These are phyloP conservation scores for Aegle marmelos DNA, from an alignment of 345 rosid species.

Conservation along the genomic window DNA sequence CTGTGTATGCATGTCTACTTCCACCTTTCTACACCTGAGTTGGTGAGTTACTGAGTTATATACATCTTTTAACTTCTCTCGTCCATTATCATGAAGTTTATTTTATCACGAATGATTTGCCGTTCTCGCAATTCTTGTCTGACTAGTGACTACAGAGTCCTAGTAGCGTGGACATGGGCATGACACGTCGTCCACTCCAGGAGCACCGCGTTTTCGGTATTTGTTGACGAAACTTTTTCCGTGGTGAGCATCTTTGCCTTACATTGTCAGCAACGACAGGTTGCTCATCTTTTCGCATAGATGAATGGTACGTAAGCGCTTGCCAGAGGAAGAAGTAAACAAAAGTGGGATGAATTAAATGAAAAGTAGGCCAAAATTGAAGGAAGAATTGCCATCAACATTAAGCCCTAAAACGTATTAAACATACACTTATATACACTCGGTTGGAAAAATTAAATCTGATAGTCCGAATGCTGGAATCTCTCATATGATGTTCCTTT, in stretches of 20 bases:
- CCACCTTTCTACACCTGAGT: neutral
- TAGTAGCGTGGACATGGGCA: neutral
- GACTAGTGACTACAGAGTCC: too few species aligned
- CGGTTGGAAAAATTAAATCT: neutral
- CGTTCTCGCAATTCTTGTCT: too few species aligned
- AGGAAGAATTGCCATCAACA: neutral
- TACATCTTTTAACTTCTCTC: too few species aligned
- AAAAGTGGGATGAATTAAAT: neutral
- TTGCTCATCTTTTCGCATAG: neutral
- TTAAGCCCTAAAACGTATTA: too few species aligned
- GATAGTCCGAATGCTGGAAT: constrained; percentile 21
- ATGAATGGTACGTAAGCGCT: neutral
- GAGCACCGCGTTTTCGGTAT: too few species aligned
- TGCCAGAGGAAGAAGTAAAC: neutral
- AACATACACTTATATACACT: too few species aligned
- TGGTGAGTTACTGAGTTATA: neutral
- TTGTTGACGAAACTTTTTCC: neutral
- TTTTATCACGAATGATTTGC: too few species aligned
- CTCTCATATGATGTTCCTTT: constrained; percentile 27
- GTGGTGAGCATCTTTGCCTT: neutral
- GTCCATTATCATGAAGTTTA: too few species aligned
- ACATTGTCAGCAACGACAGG: neutral
- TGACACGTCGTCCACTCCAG: neutral
- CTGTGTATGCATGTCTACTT: neutral
- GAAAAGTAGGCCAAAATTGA: neutral